Percentiles rank a stretch among this genome's conserved stretches.
phyloP scores from a whole-genome alignment of 306 rosid genomes.

The Amphicarpaea edgeworthii region DNA sequence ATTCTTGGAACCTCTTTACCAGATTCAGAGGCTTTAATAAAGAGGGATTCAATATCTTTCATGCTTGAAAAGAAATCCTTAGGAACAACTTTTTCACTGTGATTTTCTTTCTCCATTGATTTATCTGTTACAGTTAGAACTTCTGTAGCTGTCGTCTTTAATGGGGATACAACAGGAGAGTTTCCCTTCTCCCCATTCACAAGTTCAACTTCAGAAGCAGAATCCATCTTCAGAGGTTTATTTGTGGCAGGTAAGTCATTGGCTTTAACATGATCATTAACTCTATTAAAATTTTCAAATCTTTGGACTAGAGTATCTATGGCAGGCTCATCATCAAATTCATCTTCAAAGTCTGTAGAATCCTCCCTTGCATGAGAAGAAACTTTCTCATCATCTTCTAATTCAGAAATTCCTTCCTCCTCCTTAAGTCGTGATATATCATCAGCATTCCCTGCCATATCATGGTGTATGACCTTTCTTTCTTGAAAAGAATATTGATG shows the following conservation, averaged over 20 bases:
- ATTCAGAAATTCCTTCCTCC: conserved; percentile 72
- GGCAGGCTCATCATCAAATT: conserved; percentile 79
- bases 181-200: conserved; percentile 58
- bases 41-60: conserved; percentile 76
- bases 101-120: conserved; percentile 55
- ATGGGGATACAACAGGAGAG: conserved; percentile 52
- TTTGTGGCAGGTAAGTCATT: conserved; percentile 53
- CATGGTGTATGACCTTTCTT: conserved; percentile 57
- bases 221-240: conserved; percentile 53
- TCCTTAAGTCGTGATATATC: conserved; percentile 62
- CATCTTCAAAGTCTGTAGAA: conserved; percentile 76
- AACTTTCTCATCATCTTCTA: conserved; percentile 69
- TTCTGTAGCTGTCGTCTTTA: conserved; percentile 54
- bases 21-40: conserved; percentile 75
- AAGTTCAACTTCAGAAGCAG: conserved; percentile 58
- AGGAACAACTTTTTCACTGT: conserved; percentile 63
- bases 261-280: conserved; percentile 57
- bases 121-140: conserved; percentile 54
- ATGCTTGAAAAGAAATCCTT: conserved; percentile 82
- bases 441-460: conserved; percentile 58
- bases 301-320: conserved; percentile 68
- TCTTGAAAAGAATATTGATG: conserved; percentile 81
- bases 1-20: conserved; percentile 91
- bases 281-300: conserved; percentile 80
- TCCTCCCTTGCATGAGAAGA: conserved; percentile 66